These are phyloP conservation scores for Cryptococcus neoformans DNA, from an alignment of 1,284 basidiomycete genomes.

Conservation along the genomic window DNA sequence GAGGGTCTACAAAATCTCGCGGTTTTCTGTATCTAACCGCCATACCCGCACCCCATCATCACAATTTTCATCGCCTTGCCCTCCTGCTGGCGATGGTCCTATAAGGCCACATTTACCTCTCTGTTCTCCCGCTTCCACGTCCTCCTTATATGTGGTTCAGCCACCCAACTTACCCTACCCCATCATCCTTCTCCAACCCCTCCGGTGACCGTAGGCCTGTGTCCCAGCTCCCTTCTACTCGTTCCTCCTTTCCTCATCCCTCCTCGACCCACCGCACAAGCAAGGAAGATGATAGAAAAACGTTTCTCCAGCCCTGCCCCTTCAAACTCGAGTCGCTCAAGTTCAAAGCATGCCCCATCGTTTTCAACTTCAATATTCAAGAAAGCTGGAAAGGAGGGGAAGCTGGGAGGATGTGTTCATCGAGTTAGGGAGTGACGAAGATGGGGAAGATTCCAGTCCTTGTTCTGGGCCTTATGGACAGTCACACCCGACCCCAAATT, in stretches of 20 bases:
- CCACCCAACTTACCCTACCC: background rate
- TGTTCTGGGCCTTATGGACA: background rate
- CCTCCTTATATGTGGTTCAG: too few relatives aligned
- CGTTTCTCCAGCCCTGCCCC: too few relatives aligned
- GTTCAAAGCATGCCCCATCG: background rate
- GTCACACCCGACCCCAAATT: background rate
- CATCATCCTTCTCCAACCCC: background rate
- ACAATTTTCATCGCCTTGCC: too few relatives aligned
- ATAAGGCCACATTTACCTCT: too few relatives aligned
- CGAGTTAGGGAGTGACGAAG: conserved; percentile 7
- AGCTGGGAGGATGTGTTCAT: conserved; percentile 20
- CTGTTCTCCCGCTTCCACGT: background rate
- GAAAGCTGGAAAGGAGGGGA: conserved; percentile 2
- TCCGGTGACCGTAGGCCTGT: background rate
- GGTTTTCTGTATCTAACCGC: background rate
- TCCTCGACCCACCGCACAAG: background rate
- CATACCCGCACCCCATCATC: background rate
- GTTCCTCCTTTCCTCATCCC: too few relatives aligned
- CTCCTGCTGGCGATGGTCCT: too few relatives aligned
- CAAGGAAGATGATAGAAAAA: too few relatives aligned
- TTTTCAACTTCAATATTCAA: background rate
- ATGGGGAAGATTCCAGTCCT: background rate
- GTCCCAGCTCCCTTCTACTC: too few relatives aligned
- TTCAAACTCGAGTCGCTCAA: too few relatives aligned
- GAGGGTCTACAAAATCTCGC: background rate